Base-by-base conservation (phyloP, 2,329 filamentous ascomycete species). In the Ophiostoma triangulosporum region DNA sequence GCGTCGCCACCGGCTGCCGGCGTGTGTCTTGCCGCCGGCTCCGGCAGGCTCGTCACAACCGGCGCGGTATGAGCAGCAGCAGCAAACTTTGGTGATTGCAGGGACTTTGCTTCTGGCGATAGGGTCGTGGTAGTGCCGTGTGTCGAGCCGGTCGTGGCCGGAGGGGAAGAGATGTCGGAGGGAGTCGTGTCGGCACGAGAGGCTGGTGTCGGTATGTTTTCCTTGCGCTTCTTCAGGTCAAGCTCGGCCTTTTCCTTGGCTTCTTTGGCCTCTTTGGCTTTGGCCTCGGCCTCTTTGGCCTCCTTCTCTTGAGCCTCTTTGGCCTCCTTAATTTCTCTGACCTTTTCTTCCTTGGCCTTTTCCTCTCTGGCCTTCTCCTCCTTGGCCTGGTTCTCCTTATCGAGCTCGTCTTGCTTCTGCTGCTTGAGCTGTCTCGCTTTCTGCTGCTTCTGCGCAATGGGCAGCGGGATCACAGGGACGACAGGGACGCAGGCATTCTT, bases 381-480 rank as follows among this genome's bases (percentile, higher is more conserved):
- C 22, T 32, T 26, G 24, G 27, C 8, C 52, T 53, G 33, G 11
- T 54, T 22, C 29, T 52, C 38, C 29, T 51, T 40, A 14, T 56
- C 29, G 24, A 50, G 43, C 38, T 29, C 35, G 27, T 36, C 32
- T 27, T 50, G 43, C 40, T 48, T n/a, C 45, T 53, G 32, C n/a
- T 53, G 49, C 33, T 48, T 51, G 35, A 53, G 51, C 40, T 56
- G 55, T 40, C 51, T 35, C 52, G 54, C 49, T 29, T 50, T 45
- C 57, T 58, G 55, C 29, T 60, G 57, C 48, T 56, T 54, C 31
- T 59, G 54, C 17, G 52, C 53, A 3, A 60, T 35, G 5, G 58
- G 58, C 46, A 60, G 51, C 12, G 58, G 58, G 29, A 60, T 60
- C 27, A 55, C 57, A 20, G 58, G 58, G 9, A 59, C 38, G 9